phyloP scores from a whole-genome alignment of 176 grass and related monocot genomes.

The barley (Hordeum vulgare) region DNA sequence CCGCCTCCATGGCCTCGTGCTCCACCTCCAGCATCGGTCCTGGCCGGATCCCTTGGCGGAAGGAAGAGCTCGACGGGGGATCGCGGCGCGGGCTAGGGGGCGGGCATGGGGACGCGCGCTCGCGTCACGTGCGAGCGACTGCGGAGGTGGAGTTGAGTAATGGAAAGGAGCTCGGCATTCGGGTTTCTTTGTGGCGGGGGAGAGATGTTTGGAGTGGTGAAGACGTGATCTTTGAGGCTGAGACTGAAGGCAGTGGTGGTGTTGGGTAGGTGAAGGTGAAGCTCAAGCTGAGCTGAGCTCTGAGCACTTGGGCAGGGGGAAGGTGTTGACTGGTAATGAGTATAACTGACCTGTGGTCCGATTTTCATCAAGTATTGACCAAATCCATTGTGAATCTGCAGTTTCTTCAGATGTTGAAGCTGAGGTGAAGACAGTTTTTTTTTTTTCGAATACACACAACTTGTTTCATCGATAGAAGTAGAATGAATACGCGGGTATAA shows the following conservation, averaged over 20 bases:
- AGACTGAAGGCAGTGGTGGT: not conserved
- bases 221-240: constrained; percentile 9
- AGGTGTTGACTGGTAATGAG: not conserved
- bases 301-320: not conserved
- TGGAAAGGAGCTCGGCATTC: not conserved
- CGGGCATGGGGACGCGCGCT: not conserved
- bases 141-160: not conserved
- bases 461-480: too few relatives aligned
- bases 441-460: too few relatives aligned
- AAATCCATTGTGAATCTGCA: not conserved
- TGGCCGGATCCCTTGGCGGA: not conserved
- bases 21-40: constrained; percentile 9
- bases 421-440: too few relatives aligned
- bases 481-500: too few relatives aligned
- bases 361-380: not conserved
- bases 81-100: not conserved
- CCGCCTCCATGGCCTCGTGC: constrained; percentile 32
- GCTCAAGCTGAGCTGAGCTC: not conserved
- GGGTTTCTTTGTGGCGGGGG: constrained; percentile 6
- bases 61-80: not conserved
- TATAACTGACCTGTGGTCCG: not conserved
- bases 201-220: not conserved
- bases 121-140: not conserved
- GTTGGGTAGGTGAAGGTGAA: not conserved
- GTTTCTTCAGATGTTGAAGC: not conserved